Evolutionary conservation across 768 basidiomycete genomes (phyloP).

Genomic region (Boletus rubescentipes): DNA sequence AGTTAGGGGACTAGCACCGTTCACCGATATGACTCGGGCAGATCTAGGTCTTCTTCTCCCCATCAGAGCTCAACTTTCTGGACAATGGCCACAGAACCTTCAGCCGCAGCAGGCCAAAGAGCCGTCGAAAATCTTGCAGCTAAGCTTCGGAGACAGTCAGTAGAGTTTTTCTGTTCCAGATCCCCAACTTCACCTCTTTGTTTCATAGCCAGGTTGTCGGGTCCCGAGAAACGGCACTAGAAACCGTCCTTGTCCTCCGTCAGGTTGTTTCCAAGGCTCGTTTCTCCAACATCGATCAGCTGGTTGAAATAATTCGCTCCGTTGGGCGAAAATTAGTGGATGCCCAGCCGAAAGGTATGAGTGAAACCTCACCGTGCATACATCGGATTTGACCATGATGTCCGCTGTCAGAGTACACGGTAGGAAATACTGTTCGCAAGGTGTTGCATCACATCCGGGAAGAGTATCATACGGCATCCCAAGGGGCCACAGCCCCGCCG

Average conservation of each 20-base stretch:
- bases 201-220: constrained; percentile 81
- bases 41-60: not conserved
- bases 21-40: constrained; percentile 19
- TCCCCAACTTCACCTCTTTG: constrained; percentile 21
- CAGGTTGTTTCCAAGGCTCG: constrained; percentile 86
- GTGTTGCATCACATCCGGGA: constrained; percentile 93
- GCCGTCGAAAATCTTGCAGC: constrained; percentile 69
- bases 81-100: constrained; percentile 45
- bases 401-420: constrained; percentile 72
- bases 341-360: constrained; percentile 90
- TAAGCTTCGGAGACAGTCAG: constrained; percentile 71
- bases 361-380: constrained; percentile 5
- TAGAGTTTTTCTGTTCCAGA: constrained; percentile 33
- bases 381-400: constrained; percentile 7
- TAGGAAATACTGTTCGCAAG: constrained; percentile 92
- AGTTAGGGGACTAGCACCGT: not conserved
- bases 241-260: constrained; percentile 84
- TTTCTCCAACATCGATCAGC: constrained; percentile 84
- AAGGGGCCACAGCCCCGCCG: constrained; percentile 40
- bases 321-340: constrained; percentile 82
- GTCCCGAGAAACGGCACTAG: constrained; percentile 83
- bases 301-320: constrained; percentile 73
- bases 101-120: constrained; percentile 45
- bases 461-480: constrained; percentile 84
- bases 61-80: not conserved